These are phyloP conservation scores for Rhodamnia argentea DNA, from an alignment of 345 rosid species.

Conservation along the genomic window DNA sequence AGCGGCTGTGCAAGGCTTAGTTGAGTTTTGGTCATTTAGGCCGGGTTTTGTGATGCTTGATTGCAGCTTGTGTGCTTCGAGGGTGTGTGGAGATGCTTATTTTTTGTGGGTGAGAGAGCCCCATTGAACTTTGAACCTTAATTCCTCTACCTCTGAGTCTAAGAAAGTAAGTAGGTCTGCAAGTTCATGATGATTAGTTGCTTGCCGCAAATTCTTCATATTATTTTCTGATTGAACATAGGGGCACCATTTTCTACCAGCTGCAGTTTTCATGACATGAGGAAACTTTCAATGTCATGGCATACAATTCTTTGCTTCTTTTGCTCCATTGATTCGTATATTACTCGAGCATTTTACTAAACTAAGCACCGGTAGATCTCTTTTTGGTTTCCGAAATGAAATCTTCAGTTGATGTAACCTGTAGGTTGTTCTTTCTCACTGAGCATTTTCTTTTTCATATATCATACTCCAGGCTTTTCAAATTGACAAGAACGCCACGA, in stretches of 20 bases:
- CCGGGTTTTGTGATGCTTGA: not conserved
- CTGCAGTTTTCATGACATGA: not conserved
- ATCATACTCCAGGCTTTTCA: conserved; percentile 39
- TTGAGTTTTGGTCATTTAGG: not conserved
- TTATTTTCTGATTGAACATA: not conserved
- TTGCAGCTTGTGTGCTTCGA: not conserved
- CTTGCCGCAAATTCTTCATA: not conserved
- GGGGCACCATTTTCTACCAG: not conserved
- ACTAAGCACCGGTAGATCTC: not conserved
- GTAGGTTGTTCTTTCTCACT: not conserved
- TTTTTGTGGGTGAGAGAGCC: not conserved
- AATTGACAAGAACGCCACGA: conserved; percentile 25
- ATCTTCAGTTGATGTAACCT: not conserved
- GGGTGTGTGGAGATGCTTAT: not conserved
- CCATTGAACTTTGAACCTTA: not conserved
- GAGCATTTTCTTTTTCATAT: not conserved
- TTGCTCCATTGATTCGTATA: not conserved
- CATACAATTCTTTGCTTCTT: not conserved
- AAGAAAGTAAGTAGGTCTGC: not conserved
- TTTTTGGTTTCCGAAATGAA: not conserved
- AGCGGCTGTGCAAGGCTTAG: not conserved
- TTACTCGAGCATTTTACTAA: not conserved
- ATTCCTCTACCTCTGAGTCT: not conserved
- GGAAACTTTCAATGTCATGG: not conserved
- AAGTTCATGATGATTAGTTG: not conserved